Conservation (phyloP, 2,329 filamentous ascomycete species). For the Lasiodiplodia sp. region DNA sequence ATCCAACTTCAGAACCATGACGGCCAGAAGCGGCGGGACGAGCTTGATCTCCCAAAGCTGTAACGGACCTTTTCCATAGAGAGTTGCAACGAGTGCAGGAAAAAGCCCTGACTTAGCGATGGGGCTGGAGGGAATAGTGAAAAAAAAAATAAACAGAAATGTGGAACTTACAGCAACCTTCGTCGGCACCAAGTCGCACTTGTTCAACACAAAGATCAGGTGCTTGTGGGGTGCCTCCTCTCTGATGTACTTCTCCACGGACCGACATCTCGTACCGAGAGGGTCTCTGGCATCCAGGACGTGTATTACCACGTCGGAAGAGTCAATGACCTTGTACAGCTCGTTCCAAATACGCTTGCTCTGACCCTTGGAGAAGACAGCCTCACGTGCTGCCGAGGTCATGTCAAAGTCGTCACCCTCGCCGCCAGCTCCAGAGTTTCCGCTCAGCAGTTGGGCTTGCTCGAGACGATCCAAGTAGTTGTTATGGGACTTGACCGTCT, state of each 20-base stretch:
- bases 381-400: slow-evolving; percentile 59
- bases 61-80: slow-evolving; percentile 92
- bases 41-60: slow-evolving; percentile 95
- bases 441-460: slow-evolving; percentile 77
- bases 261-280: slow-evolving; percentile 85
- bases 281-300: slow-evolving; percentile 90
- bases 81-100: slow-evolving; percentile 65
- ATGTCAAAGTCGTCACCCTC: slow-evolving; percentile 51
- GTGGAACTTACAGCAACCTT: slow-evolving; percentile 85
- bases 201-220: slow-evolving; percentile 87
- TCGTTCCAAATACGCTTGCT: slow-evolving; percentile 86
- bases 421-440: slow-evolving; percentile 65
- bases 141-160: slow-evolving; percentile 26
- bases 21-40: slow-evolving; percentile 71
- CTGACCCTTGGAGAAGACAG: slow-evolving; percentile 93
- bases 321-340: slow-evolving; percentile 93
- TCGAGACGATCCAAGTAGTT: slow-evolving; percentile 82
- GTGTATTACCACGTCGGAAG: slow-evolving; percentile 94
- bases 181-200: slow-evolving; percentile 91
- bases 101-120: slow-evolving; percentile 91
- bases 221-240: slow-evolving; percentile 97
- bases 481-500: slow-evolving; percentile 81
- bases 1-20: slow-evolving; percentile 72
- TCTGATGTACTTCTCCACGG: slow-evolving; percentile 90
- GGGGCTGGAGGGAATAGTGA: slow-evolving; percentile 52